Evolutionary conservation across 83 land plant species (phyloP), one percentile per base, ranked within the genome.

Genomic region (Diphasiastrum complanatum): DNA sequence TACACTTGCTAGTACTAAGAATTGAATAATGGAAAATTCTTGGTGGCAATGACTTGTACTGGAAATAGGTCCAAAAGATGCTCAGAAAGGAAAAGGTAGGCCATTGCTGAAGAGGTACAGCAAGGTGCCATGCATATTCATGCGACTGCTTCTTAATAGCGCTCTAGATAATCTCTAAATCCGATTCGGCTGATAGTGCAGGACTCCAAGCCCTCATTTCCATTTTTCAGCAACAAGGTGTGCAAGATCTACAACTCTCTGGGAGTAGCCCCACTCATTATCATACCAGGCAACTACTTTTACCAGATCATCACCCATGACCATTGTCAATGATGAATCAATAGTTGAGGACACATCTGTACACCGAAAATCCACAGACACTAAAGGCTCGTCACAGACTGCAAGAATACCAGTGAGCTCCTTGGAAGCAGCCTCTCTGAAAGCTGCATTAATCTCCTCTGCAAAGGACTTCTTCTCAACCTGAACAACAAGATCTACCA

Each of bases 221-320:
- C 99, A 95, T 55, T 84, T 78, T 70, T 82, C 70, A 69, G 99
- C 99, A 43, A 90, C 97, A 62, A 95, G 72, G 79, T 95, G 64
- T 33, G 99, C 99, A 47, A 95, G 74, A 71, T 95, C 99, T 0
- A 95, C 97, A 10, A 95, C 99, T 74, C 97, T 71, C 74, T 95
- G 99, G 6, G 99, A 95, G 81, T 95, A 95, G 31, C 99, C 99
- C 99, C 99, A 93, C 52, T 93, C 99, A 52, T 93, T 93, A 55
- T 93, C 99, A 50, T 95, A 95, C 99, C 99, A 95, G 16, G 99
- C 99, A 31, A 95, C 95, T 19, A 95, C 99, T 85, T 90, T 95
- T 22, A 95, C 97, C 93, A 86, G 80, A 65, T 95, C 99, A 62
- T 95, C 99, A 20, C 99, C 99, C 99, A 95, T 95, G 22, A 95